Base-by-base conservation (phyloP, 192 early-diverging fungal genomes). In the Piromyces sp. region DNA sequence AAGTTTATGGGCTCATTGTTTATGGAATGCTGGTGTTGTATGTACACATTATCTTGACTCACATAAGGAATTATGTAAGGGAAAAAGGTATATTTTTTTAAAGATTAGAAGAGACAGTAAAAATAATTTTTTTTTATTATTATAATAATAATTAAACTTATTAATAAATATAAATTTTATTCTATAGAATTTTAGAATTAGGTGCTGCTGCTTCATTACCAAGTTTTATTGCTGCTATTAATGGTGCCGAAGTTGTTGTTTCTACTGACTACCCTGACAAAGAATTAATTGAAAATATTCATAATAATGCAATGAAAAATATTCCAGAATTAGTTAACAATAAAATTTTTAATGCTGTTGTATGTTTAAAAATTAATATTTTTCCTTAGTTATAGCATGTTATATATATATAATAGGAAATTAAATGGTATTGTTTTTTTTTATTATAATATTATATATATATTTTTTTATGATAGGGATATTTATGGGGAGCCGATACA, bases 11-110 rank as follows among this genome's bases (percentile, higher is more conserved):
- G 95, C 89, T 22, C 95, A 97, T 84, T 86, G 92, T 78, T 89
- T 97, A 30, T 97, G 96, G 96, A 97, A 97, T 82, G 95, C 95
- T 5, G 94, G 94, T 68, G 92, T 93, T 84, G 89, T 89, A 33
- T 90, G 96, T 88, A 90, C 95, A 31, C 87, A 91, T 80, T 91
- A 94, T 83, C 86, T 97, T 79, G 96, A 97, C 82, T 81, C 87
- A 37, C 86, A 92, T 81, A 91, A 91, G 40, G 85, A 88, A 26
- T 81, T 94, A 16, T 88, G 90, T 14, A 33, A 80, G 4, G 86
- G 85, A 78, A 95, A 94, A 82, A 30, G 82, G 84, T 85, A 83
- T n/a, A n/a, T n/a, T n/a, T n/a, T n/a, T n/a, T n/a, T n/a, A n/a
- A n/a, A n/a, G n/a, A n/a, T n/a, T n/a, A n/a, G n/a, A n/a, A n/a